Conservation (phyloP, 2,329 filamentous ascomycete species). For the Aspergillus cejpii region DNA sequence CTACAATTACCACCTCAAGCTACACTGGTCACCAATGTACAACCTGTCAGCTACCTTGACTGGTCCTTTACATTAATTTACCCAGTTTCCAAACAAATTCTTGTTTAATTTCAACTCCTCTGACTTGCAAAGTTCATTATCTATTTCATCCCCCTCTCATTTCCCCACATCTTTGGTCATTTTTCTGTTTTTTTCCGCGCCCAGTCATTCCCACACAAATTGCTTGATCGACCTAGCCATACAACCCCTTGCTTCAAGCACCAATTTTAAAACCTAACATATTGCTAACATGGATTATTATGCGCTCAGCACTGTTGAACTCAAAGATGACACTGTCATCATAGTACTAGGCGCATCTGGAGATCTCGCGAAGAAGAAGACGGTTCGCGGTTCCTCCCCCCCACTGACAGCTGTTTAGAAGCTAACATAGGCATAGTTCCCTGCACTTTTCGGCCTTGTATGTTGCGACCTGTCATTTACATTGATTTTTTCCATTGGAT, state of each 20-base stretch:
- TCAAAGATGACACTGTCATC: conserved; percentile 97
- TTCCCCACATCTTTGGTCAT: neutral
- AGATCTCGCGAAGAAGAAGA: conserved; percentile 99
- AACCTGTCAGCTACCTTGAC: neutral
- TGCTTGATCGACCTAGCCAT: conserved; percentile 1
- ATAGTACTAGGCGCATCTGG: conserved; percentile 95
- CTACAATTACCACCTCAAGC: conserved; percentile 3
- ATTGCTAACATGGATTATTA: conserved; percentile 36
- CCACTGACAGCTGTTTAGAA: conserved; percentile 7
- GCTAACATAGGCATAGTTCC: conserved; percentile 58
- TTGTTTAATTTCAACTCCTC: neutral
- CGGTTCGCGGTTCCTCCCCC: conserved; percentile 51
- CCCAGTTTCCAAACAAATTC: neutral
- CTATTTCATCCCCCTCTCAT: conserved; percentile 1
- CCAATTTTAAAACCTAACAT: neutral
- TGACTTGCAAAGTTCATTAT: neutral
- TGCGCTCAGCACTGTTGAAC: conserved; percentile 67
- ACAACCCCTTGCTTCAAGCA: conserved; percentile 1
- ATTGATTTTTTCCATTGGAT: neutral
- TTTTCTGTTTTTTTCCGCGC: neutral
- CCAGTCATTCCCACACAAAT: neutral
- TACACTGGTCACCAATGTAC: neutral
- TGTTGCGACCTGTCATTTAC: conserved; percentile 39
- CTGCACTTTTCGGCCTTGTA: conserved; percentile 93
- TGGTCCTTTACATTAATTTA: neutral